Evolutionary conservation across 2,329 filamentous ascomycete genomes (phyloP).

Genomic region (Ophiostoma sp.): DNA sequence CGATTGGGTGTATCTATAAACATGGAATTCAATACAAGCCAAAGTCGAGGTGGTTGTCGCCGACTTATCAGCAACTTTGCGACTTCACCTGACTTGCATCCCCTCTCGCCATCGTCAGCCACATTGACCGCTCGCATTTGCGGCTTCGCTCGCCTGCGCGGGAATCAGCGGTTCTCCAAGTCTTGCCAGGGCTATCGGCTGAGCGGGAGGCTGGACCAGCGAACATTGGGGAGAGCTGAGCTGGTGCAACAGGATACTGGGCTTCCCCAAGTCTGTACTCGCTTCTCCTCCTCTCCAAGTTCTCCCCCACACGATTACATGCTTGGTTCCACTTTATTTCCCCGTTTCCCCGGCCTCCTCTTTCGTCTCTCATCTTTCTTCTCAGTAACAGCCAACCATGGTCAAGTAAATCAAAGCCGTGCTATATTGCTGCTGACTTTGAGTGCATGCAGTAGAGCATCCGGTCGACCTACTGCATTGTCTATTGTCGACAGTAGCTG

Average conservation of each 20-base stretch:
- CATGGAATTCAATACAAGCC: neutral
- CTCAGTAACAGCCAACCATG: neutral
- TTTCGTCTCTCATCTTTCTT: neutral
- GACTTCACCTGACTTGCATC: neutral
- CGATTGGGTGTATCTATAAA: neutral
- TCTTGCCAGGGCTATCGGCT: conserved; percentile 12
- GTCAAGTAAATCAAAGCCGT: neutral
- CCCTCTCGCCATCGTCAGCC: neutral
- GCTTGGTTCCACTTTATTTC: conserved; percentile 18
- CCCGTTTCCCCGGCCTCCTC: conserved; percentile 26
- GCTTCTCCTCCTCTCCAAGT: conserved; percentile 13
- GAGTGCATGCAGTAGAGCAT: no score
- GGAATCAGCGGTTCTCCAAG: neutral
- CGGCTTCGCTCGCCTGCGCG: neutral
- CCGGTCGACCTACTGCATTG: no score
- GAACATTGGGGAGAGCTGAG: neutral
- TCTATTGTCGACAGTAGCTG: no score
- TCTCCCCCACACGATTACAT: neutral
- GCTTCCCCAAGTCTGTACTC: conserved; percentile 3
- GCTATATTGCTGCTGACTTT: no score
- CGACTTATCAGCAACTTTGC: neutral
- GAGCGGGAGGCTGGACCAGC: conserved; percentile 17
- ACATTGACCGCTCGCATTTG: neutral
- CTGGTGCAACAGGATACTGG: neutral
- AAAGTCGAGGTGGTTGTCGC: neutral